Base-by-base conservation (phyloP, 2,329 filamentous ascomycete genomes). In the Colletotrichum horii region DNA sequence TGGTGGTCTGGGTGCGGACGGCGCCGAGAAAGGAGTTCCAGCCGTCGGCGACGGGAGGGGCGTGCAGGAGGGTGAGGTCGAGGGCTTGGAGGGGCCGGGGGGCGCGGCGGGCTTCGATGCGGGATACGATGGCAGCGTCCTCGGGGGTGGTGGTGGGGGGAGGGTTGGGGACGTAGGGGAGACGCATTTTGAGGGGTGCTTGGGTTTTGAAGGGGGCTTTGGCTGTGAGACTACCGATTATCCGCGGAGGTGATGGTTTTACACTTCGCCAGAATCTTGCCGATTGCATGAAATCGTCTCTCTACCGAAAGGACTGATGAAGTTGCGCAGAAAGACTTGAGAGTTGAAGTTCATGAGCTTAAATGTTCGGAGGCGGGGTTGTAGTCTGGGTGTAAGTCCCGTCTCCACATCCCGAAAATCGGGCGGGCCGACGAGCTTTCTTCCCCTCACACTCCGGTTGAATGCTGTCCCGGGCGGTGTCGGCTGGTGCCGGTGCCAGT, bases 31-130 rank as follows among this genome's bases (percentile, higher is more conserved):
- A 93, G 15, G 87, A 85, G 86, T 94, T 94, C 92, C 93, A 94
- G 68, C 94, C 94, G 84, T 95, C 93, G 19, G 94, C 94, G 3
- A 96, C 90, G 22, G 92, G 86, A 2, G 94, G 93, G 24, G 93
- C 91, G 86, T 96, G 94, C 15, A 96, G 89, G 2, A 96, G 90
- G 3, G 94, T 88, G 3, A 95, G 90, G 82, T 96, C 94, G n/a
- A 96, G 90, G 0, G 93, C 85, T 75, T 95, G 94, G 24, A 96
- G 89, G 4, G 93, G 93, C 2, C 94, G 91, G 1, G 94, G 93
- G 3, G 87, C 85, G 28, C 94, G 92, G 19, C 94, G 93, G 38
- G 89, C 91, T 12, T 87, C 85, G 80, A 95, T 91, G 79, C 93
- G 93, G 66, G 86, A 79, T 78, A 94, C 89, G 80, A 95, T 92